These are phyloP conservation scores for Paecilomyces formosus DNA, from an alignment of 2,329 filamentous ascomycete species.

Conservation along the genomic window DNA sequence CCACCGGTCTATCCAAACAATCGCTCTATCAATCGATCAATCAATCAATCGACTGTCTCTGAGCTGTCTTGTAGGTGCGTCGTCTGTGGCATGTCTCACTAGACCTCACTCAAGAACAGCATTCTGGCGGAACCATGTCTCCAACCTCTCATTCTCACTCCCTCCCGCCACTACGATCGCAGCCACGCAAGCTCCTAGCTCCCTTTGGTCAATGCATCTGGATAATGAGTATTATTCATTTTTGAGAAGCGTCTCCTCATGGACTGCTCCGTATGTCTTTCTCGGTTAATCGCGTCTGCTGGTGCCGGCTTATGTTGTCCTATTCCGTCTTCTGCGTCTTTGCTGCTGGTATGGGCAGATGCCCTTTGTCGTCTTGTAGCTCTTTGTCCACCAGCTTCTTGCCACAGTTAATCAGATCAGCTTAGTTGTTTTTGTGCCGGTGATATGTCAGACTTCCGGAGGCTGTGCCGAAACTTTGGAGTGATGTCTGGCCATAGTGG, in stretches of 20 bases:
- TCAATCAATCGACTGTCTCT: neutral
- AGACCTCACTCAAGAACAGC: neutral
- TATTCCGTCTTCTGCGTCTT: neutral
- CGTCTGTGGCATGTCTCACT: neutral
- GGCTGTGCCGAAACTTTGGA: neutral
- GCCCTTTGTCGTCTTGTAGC: neutral
- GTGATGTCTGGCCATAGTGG: neutral
- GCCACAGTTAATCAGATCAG: neutral
- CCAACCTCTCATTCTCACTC: neutral
- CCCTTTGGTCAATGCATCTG: neutral
- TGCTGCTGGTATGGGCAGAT: neutral
- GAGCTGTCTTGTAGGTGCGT: neutral
- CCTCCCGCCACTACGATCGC: neutral
- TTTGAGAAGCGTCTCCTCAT: neutral
- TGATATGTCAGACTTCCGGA: neutral
- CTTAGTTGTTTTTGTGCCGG: neutral
- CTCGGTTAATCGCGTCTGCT: neutral
- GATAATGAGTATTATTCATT: neutral
- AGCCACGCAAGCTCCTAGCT: neutral
- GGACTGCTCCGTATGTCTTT: neutral
- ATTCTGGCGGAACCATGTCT: neutral
- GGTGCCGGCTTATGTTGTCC: neutral
- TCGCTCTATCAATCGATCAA: no score
- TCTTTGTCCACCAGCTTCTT: neutral
- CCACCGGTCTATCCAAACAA: neutral